Evolutionary conservation across 164 flowering plant genomes (phyloP).

Genomic region (Kingdonia uniflora): DNA sequence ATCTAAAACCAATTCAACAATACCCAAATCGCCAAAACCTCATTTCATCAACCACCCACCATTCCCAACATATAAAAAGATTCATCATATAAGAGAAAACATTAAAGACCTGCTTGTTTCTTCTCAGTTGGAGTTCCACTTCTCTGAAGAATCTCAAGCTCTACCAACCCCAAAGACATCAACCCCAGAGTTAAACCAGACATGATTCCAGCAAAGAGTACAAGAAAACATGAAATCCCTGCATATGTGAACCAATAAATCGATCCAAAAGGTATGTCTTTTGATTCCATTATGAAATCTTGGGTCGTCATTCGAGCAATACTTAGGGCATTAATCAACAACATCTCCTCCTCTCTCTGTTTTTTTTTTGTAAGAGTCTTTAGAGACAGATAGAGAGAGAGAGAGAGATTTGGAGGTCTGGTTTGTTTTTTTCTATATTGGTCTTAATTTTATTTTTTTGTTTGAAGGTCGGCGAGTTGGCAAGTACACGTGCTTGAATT

Average conservation of each 20-base stretch:
- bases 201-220: conserved; percentile 42
- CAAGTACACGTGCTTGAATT: too few species aligned
- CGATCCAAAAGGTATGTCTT: conserved; percentile 19
- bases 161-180: conserved; percentile 44
- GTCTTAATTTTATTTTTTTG: not conserved
- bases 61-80: too few species aligned
- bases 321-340: conserved; percentile 7
- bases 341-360: conserved; percentile 3
- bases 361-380: not conserved
- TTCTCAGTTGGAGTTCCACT: conserved; percentile 36
- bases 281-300: conserved; percentile 6
- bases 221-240: conserved; percentile 29
- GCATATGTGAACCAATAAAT: conserved; percentile 26
- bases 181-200: conserved; percentile 39
- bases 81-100: too few species aligned
- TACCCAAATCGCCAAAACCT: too few species aligned
- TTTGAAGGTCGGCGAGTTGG: too few species aligned
- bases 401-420: not conserved
- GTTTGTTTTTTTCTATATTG: not conserved
- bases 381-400: not conserved
- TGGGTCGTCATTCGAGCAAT: conserved; percentile 20
- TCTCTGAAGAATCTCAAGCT: conserved; percentile 35
- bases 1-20: too few species aligned
- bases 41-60: too few species aligned
- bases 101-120: conserved; percentile 32